These are phyloP conservation scores for Sclerotinia subarctica DNA, from an alignment of 2,329 filamentous ascomycete genomes.

Conservation along the genomic window DNA sequence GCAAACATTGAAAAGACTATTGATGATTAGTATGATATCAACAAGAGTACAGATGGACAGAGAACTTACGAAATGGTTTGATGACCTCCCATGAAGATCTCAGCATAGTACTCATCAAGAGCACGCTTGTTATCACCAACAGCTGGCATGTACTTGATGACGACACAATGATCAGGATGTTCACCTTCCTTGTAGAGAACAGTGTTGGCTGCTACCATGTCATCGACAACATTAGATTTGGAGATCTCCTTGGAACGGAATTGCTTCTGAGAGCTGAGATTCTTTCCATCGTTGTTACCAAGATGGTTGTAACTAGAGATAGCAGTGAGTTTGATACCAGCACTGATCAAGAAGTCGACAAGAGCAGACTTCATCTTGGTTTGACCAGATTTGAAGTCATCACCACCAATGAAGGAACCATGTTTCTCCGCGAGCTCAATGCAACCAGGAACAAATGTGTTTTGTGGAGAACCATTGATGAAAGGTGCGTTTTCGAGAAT, in stretches of 20 bases:
- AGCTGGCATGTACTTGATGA: conserved; percentile 99
- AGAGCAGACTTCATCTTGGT: conserved; percentile 99
- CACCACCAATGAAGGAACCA: conserved; percentile 87
- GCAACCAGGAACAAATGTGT: conserved; percentile 94
- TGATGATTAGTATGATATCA: conserved; percentile 23
- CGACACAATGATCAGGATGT: conserved; percentile 96
- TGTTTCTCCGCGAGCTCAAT: conserved; percentile 85
- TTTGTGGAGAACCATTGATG: conserved; percentile 99
- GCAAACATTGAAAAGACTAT: conserved; percentile 94
- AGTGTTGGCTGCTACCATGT: conserved; percentile 96
- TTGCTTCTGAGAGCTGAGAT: conserved; percentile 93
- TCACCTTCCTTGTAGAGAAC: conserved; percentile 89
- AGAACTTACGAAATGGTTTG: conserved; percentile 79
- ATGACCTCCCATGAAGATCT: conserved; percentile 98
- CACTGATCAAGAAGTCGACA: conserved; percentile 97
- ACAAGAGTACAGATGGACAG: conserved; percentile 20
- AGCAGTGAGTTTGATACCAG: conserved; percentile 96
- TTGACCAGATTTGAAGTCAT: conserved; percentile 99
- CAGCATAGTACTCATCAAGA: conserved; percentile 97
- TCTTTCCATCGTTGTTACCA: conserved; percentile 99
- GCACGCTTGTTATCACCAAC: conserved; percentile 99
- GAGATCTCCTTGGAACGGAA: conserved; percentile 99
- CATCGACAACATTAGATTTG: conserved; percentile 98
- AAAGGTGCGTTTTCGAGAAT: conserved; percentile 89
- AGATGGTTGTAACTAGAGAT: conserved; percentile 99